Evolutionary conservation across 2,329 filamentous ascomycete genomes (phyloP).

Genomic region (Xylaria sp.): DNA sequence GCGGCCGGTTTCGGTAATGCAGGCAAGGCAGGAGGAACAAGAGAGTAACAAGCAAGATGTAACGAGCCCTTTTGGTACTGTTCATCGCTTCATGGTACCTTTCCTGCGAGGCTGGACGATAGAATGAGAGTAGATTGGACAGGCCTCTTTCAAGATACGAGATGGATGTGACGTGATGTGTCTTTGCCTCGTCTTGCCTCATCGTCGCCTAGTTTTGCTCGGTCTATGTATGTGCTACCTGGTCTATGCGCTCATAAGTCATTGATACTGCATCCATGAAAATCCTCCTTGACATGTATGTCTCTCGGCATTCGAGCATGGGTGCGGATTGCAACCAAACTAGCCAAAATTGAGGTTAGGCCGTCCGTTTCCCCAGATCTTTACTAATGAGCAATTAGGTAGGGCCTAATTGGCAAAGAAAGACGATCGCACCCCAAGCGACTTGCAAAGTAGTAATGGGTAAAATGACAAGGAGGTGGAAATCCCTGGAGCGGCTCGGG

Average conservation of each 20-base stretch:
- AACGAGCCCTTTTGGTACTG: conserved; percentile 27
- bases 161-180: conserved; percentile 16
- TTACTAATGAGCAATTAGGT: conserved; percentile 22
- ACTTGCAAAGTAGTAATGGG: conserved; percentile 15
- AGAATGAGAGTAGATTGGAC: conserved; percentile 22
- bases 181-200: conserved; percentile 12
- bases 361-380: conserved; percentile 34
- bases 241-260: conserved; percentile 3
- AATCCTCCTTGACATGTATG: not conserved
- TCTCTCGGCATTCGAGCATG: conserved; percentile 26
- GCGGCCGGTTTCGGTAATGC: conserved; percentile 26
- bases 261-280: conserved; percentile 1
- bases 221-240: not conserved
- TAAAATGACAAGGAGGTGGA: conserved; percentile 16
- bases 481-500: conserved; percentile 15
- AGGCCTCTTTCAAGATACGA: conserved; percentile 16
- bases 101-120: conserved; percentile 19
- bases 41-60: conserved; percentile 23
- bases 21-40: conserved; percentile 16
- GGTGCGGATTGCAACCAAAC: conserved; percentile 2
- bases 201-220: not conserved
- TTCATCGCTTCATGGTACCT: conserved; percentile 2
- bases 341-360: conserved; percentile 25
- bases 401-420: conserved; percentile 1
- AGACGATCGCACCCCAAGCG: not conserved